These are phyloP conservation scores for Mucor circinelloides DNA, from an alignment of 371 early-diverging fungal genomes.

Conservation along the genomic window DNA sequence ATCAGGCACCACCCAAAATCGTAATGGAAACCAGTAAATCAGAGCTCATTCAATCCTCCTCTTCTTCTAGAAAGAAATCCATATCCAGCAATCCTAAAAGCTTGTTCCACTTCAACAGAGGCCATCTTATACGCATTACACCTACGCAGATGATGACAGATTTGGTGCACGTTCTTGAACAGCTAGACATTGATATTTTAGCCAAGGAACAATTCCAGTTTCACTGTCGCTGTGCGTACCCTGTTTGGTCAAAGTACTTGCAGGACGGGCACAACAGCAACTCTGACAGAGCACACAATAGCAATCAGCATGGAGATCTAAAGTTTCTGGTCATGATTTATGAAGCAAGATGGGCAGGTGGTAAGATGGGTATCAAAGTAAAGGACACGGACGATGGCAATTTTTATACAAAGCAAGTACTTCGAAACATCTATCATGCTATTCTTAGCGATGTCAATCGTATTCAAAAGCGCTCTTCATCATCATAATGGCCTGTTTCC, in stretches of 20 bases:
- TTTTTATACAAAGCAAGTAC: constrained; percentile 2
- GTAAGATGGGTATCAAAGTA: constrained; percentile 27
- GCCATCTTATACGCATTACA: constrained; percentile 33
- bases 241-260: constrained; percentile 3
- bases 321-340: constrained; percentile 24
- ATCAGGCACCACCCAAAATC: background rate
- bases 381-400: constrained; percentile 17
- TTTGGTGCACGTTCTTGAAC: constrained; percentile 19
- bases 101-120: constrained; percentile 39
- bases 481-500: background rate
- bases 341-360: constrained; percentile 37
- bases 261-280: background rate
- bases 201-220: constrained; percentile 1
- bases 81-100: constrained; percentile 28
- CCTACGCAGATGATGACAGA: constrained; percentile 34
- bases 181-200: constrained; percentile 19
- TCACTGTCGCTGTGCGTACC: background rate
- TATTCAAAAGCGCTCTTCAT: background rate
- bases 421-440: constrained; percentile 18
- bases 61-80: background rate
- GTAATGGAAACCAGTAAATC: constrained; percentile 13
- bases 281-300: background rate
- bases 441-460: constrained; percentile 14
- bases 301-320: background rate
- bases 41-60: background rate